phyloP scores from a whole-genome alignment of 192 early-diverging fungal genomes.

The Mortierella hygrophila region DNA sequence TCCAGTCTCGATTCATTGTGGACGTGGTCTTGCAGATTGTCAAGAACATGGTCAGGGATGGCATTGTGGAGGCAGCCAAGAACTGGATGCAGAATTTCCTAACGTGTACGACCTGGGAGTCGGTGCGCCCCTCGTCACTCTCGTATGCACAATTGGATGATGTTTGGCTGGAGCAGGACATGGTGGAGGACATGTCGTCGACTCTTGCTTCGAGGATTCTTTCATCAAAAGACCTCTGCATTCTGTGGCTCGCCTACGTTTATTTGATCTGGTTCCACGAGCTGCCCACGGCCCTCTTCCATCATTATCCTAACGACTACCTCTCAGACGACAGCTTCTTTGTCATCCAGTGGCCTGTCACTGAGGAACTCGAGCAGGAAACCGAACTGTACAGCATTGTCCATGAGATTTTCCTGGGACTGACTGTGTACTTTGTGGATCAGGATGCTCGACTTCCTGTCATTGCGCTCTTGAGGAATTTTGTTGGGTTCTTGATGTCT shows the following conservation, averaged over 20 bases:
- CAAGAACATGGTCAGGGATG: conserved; percentile 18
- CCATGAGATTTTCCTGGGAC: conserved; percentile 43
- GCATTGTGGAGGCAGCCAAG: conserved; percentile 34
- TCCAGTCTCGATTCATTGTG: conserved; percentile 28
- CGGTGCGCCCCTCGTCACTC: conserved; percentile 15
- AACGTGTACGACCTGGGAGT: conserved; percentile 30
- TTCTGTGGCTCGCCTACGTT: conserved; percentile 42
- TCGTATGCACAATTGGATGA: conserved; percentile 34
- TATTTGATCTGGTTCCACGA: conserved; percentile 54
- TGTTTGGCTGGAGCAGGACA: conserved; percentile 37
- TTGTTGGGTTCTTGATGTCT: conserved; percentile 39
- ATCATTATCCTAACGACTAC: conserved; percentile 33
- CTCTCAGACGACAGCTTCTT: conserved; percentile 25
- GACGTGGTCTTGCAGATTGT: conserved; percentile 40
- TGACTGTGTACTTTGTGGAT: conserved; percentile 42
- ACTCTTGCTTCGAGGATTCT: conserved; percentile 35
- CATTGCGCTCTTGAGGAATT: conserved; percentile 39
- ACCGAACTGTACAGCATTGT: conserved; percentile 40
- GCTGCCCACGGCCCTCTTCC: conserved; percentile 29
- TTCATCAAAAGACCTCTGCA: conserved; percentile 30
- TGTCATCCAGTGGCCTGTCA: conserved; percentile 34
- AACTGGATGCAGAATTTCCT: conserved; percentile 48
- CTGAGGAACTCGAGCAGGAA: conserved; percentile 30
- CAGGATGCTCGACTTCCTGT: conserved; percentile 24
- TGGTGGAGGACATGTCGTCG: conserved; percentile 33